These are phyloP conservation scores for Xylaria multiplex DNA, from an alignment of 2,329 filamentous ascomycete species.

Conservation along the genomic window DNA sequence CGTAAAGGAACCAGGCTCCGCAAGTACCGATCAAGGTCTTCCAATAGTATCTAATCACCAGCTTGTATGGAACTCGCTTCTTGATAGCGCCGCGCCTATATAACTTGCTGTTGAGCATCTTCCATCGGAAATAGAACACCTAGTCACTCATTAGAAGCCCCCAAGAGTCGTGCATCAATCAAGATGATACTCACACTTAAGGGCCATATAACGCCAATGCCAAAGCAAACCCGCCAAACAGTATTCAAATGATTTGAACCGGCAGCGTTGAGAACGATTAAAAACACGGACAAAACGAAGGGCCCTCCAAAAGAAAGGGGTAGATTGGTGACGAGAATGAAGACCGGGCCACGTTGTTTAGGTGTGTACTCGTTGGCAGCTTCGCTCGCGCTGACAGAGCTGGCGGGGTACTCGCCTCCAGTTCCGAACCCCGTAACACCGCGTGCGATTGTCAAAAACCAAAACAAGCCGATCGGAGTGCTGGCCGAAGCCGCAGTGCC, in stretches of 20 bases:
- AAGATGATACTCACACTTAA: constrained; percentile 15
- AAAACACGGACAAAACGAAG: constrained; percentile 24
- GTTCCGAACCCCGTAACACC: constrained; percentile 29
- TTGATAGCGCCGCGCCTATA: constrained; percentile 28
- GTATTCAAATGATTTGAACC: constrained; percentile 28
- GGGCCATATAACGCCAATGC: constrained; percentile 30
- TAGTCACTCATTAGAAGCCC: constrained; percentile 1
- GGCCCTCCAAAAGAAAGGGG: constrained; percentile 28
- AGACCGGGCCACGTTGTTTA: constrained; percentile 25
- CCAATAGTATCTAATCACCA: constrained; percentile 31
- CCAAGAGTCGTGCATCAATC: too few species aligned
- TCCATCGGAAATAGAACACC: constrained; percentile 33
- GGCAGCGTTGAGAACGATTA: constrained; percentile 21
- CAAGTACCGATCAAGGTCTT: constrained; percentile 28
- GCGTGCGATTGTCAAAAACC: constrained; percentile 29
- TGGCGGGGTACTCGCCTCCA: constrained; percentile 33
- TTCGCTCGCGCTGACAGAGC: constrained; percentile 30
- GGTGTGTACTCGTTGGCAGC: constrained; percentile 27
- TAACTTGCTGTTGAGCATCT: constrained; percentile 33
- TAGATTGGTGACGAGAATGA: constrained; percentile 30
- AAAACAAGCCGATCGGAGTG: constrained; percentile 30
- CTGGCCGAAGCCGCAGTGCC: constrained; percentile 29
- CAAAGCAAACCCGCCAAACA: constrained; percentile 28
- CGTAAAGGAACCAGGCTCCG: constrained; percentile 34
- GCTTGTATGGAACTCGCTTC: constrained; percentile 27